These are phyloP conservation scores for Phalaenopsis hybrid DNA, from an alignment of 116 monocot species.

Conservation along the genomic window DNA sequence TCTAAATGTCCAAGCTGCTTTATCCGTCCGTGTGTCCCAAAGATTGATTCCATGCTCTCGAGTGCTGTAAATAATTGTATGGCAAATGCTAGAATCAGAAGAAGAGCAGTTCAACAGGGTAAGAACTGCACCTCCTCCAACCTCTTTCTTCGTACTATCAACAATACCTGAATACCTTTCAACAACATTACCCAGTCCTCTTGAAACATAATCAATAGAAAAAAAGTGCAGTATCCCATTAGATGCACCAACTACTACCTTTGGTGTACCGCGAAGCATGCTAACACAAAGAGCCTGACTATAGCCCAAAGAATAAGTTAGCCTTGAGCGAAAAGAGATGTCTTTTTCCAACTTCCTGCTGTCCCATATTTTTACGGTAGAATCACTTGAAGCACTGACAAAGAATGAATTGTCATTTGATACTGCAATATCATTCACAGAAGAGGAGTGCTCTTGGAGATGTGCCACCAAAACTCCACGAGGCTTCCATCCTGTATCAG, in stretches of 20 bases:
- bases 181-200: conserved; percentile 60
- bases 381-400: conserved; percentile 88
- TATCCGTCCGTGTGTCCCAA: conserved; percentile 69
- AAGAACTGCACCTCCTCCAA: conserved; percentile 77
- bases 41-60: conserved; percentile 64
- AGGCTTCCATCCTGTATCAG: conserved; percentile 79
- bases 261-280: conserved; percentile 69
- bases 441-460: conserved; percentile 84
- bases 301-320: conserved; percentile 76
- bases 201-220: conserved; percentile 81
- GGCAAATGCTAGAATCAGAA: conserved; percentile 42
- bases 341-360: conserved; percentile 91
- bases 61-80: conserved; percentile 77
- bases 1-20: conserved; percentile 68
- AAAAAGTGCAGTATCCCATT: conserved; percentile 78
- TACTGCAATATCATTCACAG: conserved; percentile 82
- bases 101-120: conserved; percentile 70
- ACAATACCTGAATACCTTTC: conserved; percentile 95
- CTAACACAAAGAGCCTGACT: conserved; percentile 65
- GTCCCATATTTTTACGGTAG: conserved; percentile 94
- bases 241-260: conserved; percentile 69
- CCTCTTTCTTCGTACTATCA: conserved; percentile 74
- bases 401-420: conserved; percentile 87
- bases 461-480: conserved; percentile 90
- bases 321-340: conserved; percentile 86